phyloP scores from a whole-genome alignment of 2,329 filamentous ascomycete species.

The Ophioceras dolichostomum region DNA sequence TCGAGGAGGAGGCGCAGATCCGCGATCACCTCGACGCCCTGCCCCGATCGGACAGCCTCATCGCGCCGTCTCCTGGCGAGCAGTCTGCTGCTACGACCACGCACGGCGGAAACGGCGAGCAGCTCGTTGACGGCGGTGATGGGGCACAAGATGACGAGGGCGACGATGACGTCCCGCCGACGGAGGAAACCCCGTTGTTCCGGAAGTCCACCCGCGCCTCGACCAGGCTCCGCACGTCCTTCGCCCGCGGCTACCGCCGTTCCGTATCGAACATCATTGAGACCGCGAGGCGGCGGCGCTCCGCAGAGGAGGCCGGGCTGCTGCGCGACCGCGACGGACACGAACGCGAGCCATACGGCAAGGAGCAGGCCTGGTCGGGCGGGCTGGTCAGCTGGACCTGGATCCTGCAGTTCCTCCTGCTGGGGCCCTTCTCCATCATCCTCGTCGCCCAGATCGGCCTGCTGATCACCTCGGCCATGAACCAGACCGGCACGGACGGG shows the following conservation, averaged over 20 bases:
- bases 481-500: slow-evolving; percentile 79
- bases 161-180: slow-evolving; percentile 25
- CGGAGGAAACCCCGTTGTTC: slow-evolving; percentile 41
- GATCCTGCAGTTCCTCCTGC: slow-evolving; percentile 72
- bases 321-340: slow-evolving; percentile 13
- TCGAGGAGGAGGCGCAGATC: slow-evolving; percentile 35
- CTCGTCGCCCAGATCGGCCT: slow-evolving; percentile 67
- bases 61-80: slow-evolving; percentile 26
- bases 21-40: slow-evolving; percentile 21
- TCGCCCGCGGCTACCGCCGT: slow-evolving; percentile 40
- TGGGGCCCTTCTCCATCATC: slow-evolving; percentile 68
- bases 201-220: slow-evolving; percentile 11
- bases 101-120: slow-evolving; percentile 5
- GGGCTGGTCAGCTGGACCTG: slow-evolving; percentile 74
- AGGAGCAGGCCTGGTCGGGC: slow-evolving; percentile 79
- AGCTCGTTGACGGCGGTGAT: slow-evolving; percentile 7
- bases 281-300: slow-evolving; percentile 8
- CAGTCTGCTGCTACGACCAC: too few relatives aligned
- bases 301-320: slow-evolving; percentile 7
- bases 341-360: slow-evolving; percentile 38
- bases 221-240: slow-evolving; percentile 31
- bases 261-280: slow-evolving; percentile 24
- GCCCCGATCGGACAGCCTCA: slow-evolving; percentile 21
- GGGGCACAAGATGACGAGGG: slow-evolving; percentile 18
- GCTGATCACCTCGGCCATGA: slow-evolving; percentile 55